Evolutionary conservation across 257 asterid species (phyloP).

Genomic region (Knoxia roxburghii): DNA sequence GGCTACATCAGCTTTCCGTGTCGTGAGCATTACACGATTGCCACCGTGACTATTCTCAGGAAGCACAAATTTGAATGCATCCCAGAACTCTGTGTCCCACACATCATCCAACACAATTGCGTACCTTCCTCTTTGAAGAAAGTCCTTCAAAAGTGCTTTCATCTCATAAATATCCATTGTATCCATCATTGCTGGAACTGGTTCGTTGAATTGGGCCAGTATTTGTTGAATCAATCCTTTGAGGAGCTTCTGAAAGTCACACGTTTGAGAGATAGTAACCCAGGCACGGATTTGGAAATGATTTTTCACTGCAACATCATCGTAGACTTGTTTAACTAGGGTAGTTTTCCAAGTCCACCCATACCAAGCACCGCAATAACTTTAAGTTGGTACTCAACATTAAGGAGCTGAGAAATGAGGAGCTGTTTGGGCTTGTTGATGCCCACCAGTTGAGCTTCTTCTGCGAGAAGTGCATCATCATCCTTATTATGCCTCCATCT

Average conservation of each 20-base stretch:
- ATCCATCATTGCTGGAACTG: background rate
- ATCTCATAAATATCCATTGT: background rate
- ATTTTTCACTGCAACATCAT: background rate
- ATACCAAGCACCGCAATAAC: slow-evolving; percentile 2
- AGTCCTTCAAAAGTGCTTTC: background rate
- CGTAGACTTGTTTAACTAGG: background rate
- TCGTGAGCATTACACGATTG: slow-evolving; percentile 15
- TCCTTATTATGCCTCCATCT: background rate
- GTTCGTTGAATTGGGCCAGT: background rate
- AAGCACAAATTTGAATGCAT: slow-evolving; percentile 10
- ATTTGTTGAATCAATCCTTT: slow-evolving; percentile 5
- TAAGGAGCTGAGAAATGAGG: background rate
- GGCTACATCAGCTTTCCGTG: slow-evolving; percentile 10
- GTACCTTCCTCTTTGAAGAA: slow-evolving; percentile 9
- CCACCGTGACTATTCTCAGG: slow-evolving; percentile 11
- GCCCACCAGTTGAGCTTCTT: background rate
- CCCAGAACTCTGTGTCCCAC: slow-evolving; percentile 11
- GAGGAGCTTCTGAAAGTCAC: background rate
- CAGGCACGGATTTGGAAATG: slow-evolving; percentile 6
- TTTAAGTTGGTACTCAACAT: background rate
- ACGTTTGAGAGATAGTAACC: slow-evolving; percentile 3
- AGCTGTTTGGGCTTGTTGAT: background rate
- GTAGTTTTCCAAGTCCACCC: slow-evolving; percentile 12
- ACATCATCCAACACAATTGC: slow-evolving; percentile 25
- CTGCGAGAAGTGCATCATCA: background rate